phyloP scores from a whole-genome alignment of 306 rosid species.

The Cicer yamashitae region DNA sequence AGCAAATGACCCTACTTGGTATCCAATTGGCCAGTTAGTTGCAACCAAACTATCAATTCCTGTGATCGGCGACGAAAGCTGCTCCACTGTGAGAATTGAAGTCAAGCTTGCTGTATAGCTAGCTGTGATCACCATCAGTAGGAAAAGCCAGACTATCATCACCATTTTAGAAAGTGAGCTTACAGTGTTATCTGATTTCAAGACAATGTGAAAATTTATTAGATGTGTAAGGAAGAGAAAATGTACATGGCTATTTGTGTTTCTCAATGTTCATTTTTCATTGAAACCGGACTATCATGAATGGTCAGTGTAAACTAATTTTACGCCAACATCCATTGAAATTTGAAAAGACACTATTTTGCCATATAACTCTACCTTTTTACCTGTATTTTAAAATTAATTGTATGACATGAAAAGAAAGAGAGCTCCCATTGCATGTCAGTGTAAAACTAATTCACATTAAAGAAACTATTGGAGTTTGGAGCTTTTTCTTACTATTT shows the following conservation, averaged over 20 bases:
- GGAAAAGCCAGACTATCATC: slow-evolving; percentile 95
- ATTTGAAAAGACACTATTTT: no score
- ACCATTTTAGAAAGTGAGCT: slow-evolving; percentile 90
- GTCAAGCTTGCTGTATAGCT: slow-evolving; percentile 97
- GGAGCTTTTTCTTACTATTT: slow-evolving; percentile 71
- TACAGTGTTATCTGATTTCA: slow-evolving; percentile 70
- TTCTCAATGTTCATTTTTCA: no score
- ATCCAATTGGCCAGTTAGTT: slow-evolving; percentile 79
- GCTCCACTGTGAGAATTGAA: slow-evolving; percentile 92
- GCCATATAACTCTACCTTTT: no score
- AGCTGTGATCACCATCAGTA: slow-evolving; percentile 89
- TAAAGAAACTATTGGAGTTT: slow-evolving; percentile 36
- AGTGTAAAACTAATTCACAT: no score
- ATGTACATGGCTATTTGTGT: no score
- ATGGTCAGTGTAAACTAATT: no score
- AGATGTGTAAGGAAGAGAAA: slow-evolving; percentile 20
- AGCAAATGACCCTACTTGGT: slow-evolving; percentile 94
- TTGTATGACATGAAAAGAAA: no score
- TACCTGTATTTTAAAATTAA: no score
- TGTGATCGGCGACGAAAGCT: slow-evolving; percentile 82
- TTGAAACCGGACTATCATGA: no score
- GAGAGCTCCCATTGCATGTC: no score
- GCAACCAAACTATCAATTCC: slow-evolving; percentile 90
- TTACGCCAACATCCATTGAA: no score
- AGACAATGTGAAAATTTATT: slow-evolving; percentile 39